A percentile compares a stretch with the other conserved stretches of the same genome.
These are phyloP conservation scores for Lippia alba DNA, from an alignment of 305 asterid species.

Conservation along the genomic window DNA sequence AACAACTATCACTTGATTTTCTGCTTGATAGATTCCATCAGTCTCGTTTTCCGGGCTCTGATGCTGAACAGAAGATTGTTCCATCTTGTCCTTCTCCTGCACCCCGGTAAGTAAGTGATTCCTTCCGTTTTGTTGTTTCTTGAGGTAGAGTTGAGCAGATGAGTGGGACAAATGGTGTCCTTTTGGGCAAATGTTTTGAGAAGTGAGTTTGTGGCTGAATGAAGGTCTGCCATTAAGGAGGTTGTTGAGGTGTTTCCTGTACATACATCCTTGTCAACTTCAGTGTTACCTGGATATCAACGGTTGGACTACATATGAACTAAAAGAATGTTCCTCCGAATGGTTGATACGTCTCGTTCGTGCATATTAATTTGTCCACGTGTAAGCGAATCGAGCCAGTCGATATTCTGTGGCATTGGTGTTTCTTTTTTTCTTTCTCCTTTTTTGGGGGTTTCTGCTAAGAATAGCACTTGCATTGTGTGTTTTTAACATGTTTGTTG, in stretches of 20 bases:
- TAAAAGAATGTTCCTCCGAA: constrained; percentile 43
- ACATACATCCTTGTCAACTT: constrained; percentile 31
- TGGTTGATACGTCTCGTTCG: constrained; percentile 41
- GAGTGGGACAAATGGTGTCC: constrained; percentile 37
- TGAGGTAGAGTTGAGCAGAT: constrained; percentile 20
- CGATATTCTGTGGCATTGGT: constrained; percentile 40
- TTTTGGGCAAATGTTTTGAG: constrained; percentile 45
- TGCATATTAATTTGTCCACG: constrained; percentile 36
- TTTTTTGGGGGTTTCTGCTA: constrained; percentile 6
- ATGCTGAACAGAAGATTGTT: constrained; percentile 36
- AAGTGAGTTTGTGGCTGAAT: constrained; percentile 57
- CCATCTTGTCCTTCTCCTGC: constrained; percentile 40
- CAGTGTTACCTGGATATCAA: constrained; percentile 26
- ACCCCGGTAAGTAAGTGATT: constrained; percentile 3
- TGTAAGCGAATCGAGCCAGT: constrained; percentile 37
- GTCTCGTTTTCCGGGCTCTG: constrained; percentile 36
- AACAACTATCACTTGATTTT: constrained; percentile 42
- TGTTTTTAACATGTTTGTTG: background rate
- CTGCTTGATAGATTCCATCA: constrained; percentile 34
- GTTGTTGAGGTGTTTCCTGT: constrained; percentile 47
- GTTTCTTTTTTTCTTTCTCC: too few relatives aligned
- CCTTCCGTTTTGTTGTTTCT: constrained; percentile 1
- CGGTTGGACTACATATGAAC: constrained; percentile 25
- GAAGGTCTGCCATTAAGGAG: constrained; percentile 32
- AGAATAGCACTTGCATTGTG: background rate